Conservation (phyloP, 257 asterid species). For the Leptodermis oblonga region DNA sequence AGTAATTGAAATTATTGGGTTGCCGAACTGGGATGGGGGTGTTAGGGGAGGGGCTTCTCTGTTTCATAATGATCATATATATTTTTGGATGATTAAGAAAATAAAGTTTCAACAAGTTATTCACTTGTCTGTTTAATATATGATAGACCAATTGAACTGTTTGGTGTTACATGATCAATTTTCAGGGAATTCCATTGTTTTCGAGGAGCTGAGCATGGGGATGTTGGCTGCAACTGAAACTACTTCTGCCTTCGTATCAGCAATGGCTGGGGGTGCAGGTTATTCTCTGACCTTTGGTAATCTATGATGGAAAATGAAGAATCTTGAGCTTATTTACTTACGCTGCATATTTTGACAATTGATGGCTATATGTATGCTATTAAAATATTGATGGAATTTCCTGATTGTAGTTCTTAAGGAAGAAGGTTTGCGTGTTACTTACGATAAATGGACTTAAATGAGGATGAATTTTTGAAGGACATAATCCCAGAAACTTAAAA, state of each 20-base stretch:
- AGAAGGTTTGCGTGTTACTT: neutral
- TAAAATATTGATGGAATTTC: neutral
- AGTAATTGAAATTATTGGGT: too few relatives aligned
- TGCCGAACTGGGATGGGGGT: neutral
- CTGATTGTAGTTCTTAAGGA: neutral
- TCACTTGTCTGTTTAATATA: neutral
- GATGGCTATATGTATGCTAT: neutral
- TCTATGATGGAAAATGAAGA: neutral
- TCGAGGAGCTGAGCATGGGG: neutral
- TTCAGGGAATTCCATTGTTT: neutral
- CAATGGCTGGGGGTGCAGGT: neutral
- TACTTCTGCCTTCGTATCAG: neutral
- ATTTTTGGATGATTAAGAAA: neutral
- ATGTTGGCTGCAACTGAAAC: neutral
- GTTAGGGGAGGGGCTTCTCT: neutral
- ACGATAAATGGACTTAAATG: neutral
- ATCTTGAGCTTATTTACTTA: neutral
- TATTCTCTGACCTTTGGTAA: conserved; percentile 1
- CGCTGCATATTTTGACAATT: neutral
- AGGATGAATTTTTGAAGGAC: neutral
- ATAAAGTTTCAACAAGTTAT: neutral
- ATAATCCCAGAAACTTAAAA: too few relatives aligned
- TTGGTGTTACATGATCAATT: neutral
- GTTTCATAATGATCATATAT: neutral
- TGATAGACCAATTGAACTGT: neutral